These are phyloP conservation scores for Pythium diclinum DNA, from an alignment of 352 stramenopile species.

Conservation along the genomic window DNA sequence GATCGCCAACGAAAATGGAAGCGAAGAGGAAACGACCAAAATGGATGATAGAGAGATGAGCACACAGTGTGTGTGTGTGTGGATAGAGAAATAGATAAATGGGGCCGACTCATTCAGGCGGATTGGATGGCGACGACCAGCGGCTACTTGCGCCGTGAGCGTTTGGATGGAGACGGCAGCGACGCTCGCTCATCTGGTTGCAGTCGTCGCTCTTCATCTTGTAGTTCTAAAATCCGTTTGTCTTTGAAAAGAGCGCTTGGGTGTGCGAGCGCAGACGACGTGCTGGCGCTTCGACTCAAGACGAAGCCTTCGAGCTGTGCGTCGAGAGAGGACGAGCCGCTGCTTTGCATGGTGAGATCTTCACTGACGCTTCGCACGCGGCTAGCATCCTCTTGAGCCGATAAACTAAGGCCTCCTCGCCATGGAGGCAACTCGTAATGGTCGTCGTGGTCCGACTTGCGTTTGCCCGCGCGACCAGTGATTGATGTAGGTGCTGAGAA, in stretches of 20 bases:
- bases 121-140: neutral
- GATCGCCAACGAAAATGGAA: neutral
- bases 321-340: slow-evolving; percentile 10
- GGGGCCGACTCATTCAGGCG: no score
- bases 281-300: slow-evolving; percentile 39
- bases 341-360: slow-evolving; percentile 29
- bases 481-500: slow-evolving; percentile 17
- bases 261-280: slow-evolving; percentile 29
- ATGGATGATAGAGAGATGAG: neutral
- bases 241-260: slow-evolving; percentile 47
- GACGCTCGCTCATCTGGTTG: slow-evolving; percentile 44
- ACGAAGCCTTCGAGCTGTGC: slow-evolving; percentile 19
- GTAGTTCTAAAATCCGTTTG: slow-evolving; percentile 72
- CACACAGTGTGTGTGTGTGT: neutral
- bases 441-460: slow-evolving; percentile 22
- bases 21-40: neutral
- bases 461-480: slow-evolving; percentile 11
- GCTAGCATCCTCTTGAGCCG: slow-evolving; percentile 7
- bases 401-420: neutral
- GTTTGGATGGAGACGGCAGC: slow-evolving; percentile 51
- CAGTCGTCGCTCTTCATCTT: slow-evolving; percentile 73
- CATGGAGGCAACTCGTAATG: slow-evolving; percentile 1
- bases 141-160: slow-evolving; percentile 30
- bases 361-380: slow-evolving; percentile 42
- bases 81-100: slow-evolving; percentile 1